phyloP scores from a whole-genome alignment of 2,329 filamentous ascomycete genomes.

The Fusarium sp. region DNA sequence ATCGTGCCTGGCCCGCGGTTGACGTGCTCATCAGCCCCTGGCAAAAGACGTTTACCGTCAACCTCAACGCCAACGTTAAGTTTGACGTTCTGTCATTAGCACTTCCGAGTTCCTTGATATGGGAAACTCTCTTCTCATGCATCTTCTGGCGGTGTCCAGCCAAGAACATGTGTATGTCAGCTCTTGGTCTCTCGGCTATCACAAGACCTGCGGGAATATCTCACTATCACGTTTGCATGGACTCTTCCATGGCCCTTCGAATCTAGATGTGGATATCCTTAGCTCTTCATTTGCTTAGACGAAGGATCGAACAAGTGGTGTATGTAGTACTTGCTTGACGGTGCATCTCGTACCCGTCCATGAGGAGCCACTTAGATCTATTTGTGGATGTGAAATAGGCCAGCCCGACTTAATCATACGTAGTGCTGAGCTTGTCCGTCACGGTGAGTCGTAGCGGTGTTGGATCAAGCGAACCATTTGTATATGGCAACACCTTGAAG shows the following conservation, averaged over 20 bases:
- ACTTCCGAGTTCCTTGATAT: slow-evolving; percentile 10
- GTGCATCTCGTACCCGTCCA: slow-evolving; percentile 1
- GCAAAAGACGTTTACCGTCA: slow-evolving; percentile 24
- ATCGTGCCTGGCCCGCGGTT: slow-evolving; percentile 13
- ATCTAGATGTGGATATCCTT: slow-evolving; percentile 24
- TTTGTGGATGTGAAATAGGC: slow-evolving; percentile 29
- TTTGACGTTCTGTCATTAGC: background rate
- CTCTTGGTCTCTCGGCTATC: slow-evolving; percentile 9
- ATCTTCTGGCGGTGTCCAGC: slow-evolving; percentile 16
- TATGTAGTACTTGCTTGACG: slow-evolving; percentile 26
- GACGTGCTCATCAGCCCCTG: slow-evolving; percentile 31
- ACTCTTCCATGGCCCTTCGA: slow-evolving; percentile 24
- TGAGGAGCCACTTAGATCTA: slow-evolving; percentile 7
- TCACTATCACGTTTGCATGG: slow-evolving; percentile 8
- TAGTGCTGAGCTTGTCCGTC: slow-evolving; percentile 19
- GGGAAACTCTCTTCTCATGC: background rate
- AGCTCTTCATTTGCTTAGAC: slow-evolving; percentile 8
- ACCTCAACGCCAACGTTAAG: slow-evolving; percentile 33
- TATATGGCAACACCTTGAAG: slow-evolving; percentile 19
- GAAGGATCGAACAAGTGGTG: slow-evolving; percentile 3
- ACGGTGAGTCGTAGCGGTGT: slow-evolving; percentile 21
- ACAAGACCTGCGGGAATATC: slow-evolving; percentile 7
- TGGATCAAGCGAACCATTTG: slow-evolving; percentile 38
- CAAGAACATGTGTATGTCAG: slow-evolving; percentile 20
- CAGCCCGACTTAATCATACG: slow-evolving; percentile 24